Evolutionary conservation across 768 basidiomycete species (phyloP), one percentile per base, ranked within the genome.

Genomic region (Dacryopinax spathularia): DNA sequence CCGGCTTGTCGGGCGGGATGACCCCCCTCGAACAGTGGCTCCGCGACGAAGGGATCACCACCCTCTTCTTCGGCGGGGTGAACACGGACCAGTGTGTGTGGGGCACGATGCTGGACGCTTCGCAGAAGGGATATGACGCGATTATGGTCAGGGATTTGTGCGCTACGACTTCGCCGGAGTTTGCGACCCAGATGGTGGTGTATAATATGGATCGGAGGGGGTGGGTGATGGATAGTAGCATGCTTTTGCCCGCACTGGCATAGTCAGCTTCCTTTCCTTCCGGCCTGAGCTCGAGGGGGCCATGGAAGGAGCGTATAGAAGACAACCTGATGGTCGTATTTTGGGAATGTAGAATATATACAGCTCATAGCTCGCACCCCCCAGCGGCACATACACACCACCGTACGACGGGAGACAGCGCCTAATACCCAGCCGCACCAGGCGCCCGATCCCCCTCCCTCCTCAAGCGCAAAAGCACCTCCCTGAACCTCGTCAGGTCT

Each of bases 361-460:
- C 10, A 56, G 6, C n/a, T 27, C 20, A 29, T 56, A 56, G 36
- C 36, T n/a, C n/a, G n/a, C n/a, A n/a, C n/a, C n/a, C n/a, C n/a
- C n/a, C n/a, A n/a, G n/a, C n/a, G n/a, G n/a, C 36, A 56, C 25
- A 29, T 29, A 31, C 12, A 20, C 29, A 31, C 13, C 3, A 6
- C 48, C 18, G 29, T 56, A 9, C 34, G n/a, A n/a, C n/a, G n/a
- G n/a, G n/a, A n/a, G n/a, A n/a, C 12, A 10, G 25, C 60, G 31
- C 56, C 66, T 73, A 98, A 76, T 96, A 97, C 12, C 94, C 94
- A 60, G 82, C 89, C 34, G 94, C 94, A 31, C 94, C 94, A 33
- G 94, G 94, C 34, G 94, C 94, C 59, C 83, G 79, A 62, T 88
- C 87, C 34, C 94, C 94, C 75, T 98, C 92, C 67, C 96, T 79